Evolutionary conservation across 202 grass and related monocot genomes (phyloP).

Genomic region (Panicum virgatum): DNA sequence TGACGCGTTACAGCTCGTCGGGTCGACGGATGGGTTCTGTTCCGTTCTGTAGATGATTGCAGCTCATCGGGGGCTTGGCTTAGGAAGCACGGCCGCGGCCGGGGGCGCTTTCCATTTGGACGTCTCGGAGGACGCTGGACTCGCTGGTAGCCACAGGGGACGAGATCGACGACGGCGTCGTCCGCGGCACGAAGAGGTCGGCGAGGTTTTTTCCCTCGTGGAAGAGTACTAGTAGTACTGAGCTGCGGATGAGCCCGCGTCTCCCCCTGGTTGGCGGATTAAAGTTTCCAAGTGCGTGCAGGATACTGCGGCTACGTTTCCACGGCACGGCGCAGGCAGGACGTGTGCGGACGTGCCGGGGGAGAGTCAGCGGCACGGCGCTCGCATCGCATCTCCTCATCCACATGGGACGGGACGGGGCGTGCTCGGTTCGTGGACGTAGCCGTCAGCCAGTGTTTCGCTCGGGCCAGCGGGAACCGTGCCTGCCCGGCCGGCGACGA

Average conservation of each 20-base stretch:
- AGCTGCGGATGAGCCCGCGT: background rate
- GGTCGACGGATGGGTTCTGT: background rate
- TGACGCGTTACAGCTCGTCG: too few relatives aligned
- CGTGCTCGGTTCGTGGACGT: background rate
- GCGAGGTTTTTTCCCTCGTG: background rate
- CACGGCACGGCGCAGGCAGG: background rate
- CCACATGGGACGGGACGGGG: background rate
- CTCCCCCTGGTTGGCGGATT: background rate
- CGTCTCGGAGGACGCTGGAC: too few relatives aligned
- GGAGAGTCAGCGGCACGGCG: background rate
- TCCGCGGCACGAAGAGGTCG: background rate
- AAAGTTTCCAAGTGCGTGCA: background rate
- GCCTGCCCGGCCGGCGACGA: background rate
- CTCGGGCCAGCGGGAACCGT: too few relatives aligned
- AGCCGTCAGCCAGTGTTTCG: background rate
- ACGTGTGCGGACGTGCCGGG: background rate
- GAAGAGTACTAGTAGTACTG: too few relatives aligned
- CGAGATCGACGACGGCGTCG: too few relatives aligned
- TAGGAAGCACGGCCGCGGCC: conserved; percentile 22
- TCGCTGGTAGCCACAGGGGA: too few relatives aligned
- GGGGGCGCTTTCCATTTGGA: conserved; percentile 39
- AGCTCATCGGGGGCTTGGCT: background rate
- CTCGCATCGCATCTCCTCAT: background rate
- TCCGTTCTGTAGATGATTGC: background rate
- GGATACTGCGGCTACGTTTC: background rate